phyloP scores from a whole-genome alignment of 2,329 filamentous ascomycete genomes.

The Rutstroemia sydowiana region DNA sequence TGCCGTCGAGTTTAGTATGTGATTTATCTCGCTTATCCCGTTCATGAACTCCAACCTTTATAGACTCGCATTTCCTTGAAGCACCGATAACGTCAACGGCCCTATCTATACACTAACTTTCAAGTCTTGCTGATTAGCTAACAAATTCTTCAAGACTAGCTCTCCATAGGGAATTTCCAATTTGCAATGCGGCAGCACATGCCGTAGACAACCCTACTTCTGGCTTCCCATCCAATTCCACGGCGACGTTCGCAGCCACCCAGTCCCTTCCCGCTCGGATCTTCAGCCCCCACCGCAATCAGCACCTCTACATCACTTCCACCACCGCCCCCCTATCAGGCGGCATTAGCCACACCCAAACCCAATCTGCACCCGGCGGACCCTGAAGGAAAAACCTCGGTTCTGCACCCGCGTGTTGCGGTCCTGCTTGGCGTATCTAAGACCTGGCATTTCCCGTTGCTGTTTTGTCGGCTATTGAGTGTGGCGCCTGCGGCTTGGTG shows the following conservation, averaged over 20 bases:
- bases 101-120: background rate
- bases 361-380: conserved; percentile 22
- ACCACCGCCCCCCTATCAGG: conserved; percentile 8
- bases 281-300: no score
- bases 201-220: conserved; percentile 25
- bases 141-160: background rate
- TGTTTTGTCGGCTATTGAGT: conserved; percentile 65
- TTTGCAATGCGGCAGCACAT: conserved; percentile 32
- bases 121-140: background rate
- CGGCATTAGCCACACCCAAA: no score
- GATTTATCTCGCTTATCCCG: no score
- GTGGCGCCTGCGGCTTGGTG: conserved; percentile 65
- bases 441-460: conserved; percentile 66
- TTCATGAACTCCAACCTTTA: no score
- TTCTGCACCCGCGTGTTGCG: conserved; percentile 70
- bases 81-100: no score
- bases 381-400: conserved; percentile 29
- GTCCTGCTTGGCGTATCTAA: conserved; percentile 68
- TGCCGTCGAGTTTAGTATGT: no score
- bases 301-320: conserved; percentile 4
- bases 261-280: conserved; percentile 6
- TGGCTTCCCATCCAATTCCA: conserved; percentile 30
- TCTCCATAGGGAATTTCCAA: background rate
- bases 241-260: conserved; percentile 14
- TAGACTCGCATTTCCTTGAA: no score